Conservation (phyloP, 305 asterid species). For the Fraxinus sp. region DNA sequence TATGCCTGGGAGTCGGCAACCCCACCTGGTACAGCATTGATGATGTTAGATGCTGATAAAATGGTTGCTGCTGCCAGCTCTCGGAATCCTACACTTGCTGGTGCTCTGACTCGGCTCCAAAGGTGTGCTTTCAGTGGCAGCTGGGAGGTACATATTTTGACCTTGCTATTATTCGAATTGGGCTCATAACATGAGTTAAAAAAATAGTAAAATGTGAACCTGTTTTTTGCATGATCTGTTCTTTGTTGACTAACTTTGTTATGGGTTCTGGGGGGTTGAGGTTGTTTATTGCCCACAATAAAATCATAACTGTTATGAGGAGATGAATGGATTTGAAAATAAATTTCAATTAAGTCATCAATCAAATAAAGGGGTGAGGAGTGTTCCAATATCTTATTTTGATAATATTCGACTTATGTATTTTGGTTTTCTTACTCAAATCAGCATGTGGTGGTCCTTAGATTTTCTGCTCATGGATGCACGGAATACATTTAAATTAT, state of each 20-base stretch:
- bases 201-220: constrained; percentile 13
- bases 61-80: constrained; percentile 99
- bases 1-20: constrained; percentile 99
- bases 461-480: constrained; percentile 18
- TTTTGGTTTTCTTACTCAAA: constrained; percentile 1
- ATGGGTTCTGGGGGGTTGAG: neutral
- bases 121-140: constrained; percentile 98
- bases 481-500: constrained; percentile 2
- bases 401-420: neutral
- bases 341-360: neutral
- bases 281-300: constrained; percentile 12
- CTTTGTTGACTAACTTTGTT: constrained; percentile 12
- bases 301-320: neutral
- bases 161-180: constrained; percentile 16
- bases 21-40: constrained; percentile 98
- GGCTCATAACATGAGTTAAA: constrained; percentile 6
- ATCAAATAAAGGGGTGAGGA: neutral
- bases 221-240: constrained; percentile 16
- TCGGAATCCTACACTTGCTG: constrained; percentile 95
- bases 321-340: constrained; percentile 1
- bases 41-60: constrained; percentile 99
- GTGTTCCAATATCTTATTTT: constrained; percentile 13
- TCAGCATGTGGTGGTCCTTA: constrained; percentile 3
- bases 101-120: constrained; percentile 97
- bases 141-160: constrained; percentile 59